Evolutionary conservation across 768 basidiomycete genomes (phyloP).

Genomic region (Mycena chlorophos): DNA sequence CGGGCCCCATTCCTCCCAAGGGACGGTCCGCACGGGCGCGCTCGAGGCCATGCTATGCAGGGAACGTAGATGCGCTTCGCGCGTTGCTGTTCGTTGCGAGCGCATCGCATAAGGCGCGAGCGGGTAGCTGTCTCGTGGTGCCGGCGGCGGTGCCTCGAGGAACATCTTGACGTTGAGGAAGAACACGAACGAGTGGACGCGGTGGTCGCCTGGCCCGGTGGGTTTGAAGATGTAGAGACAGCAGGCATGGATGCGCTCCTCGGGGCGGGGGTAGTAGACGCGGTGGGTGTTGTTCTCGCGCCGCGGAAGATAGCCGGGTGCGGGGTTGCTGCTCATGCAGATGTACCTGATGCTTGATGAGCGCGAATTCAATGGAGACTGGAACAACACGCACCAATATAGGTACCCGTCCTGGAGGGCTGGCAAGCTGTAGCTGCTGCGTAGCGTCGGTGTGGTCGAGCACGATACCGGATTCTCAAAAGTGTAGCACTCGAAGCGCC

Average conservation of each 20-base stretch:
- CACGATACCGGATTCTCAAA: conserved; percentile 40
- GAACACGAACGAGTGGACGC: conserved; percentile 50
- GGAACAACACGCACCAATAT: conserved; percentile 36
- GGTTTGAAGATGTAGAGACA: conserved; percentile 50
- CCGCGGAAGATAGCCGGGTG: conserved; percentile 41
- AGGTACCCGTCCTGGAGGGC: conserved; percentile 43
- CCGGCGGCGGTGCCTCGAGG: conserved; percentile 26
- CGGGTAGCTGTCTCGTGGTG: conserved; percentile 5
- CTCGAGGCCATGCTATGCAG: conserved; percentile 6
- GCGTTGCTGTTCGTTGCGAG: neutral
- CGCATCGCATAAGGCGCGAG: neutral
- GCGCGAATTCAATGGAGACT: neutral
- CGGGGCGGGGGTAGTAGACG: conserved; percentile 45
- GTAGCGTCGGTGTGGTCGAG: conserved; percentile 32
- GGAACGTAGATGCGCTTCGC: conserved; percentile 20
- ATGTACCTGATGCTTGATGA: conserved; percentile 34
- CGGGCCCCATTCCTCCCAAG: conserved; percentile 56
- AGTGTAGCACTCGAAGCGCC: conserved; percentile 49
- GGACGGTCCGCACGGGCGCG: conserved; percentile 26
- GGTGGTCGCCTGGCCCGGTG: conserved; percentile 36
- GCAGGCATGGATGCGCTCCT: conserved; percentile 53
- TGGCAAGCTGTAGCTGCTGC: conserved; percentile 44
- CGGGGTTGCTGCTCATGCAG: conserved; percentile 53
- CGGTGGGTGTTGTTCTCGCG: conserved; percentile 25
- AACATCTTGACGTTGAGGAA: conserved; percentile 49